Base-by-base conservation (phyloP, 176 grass and related monocot genomes). In the Aechmea fasciata region DNA sequence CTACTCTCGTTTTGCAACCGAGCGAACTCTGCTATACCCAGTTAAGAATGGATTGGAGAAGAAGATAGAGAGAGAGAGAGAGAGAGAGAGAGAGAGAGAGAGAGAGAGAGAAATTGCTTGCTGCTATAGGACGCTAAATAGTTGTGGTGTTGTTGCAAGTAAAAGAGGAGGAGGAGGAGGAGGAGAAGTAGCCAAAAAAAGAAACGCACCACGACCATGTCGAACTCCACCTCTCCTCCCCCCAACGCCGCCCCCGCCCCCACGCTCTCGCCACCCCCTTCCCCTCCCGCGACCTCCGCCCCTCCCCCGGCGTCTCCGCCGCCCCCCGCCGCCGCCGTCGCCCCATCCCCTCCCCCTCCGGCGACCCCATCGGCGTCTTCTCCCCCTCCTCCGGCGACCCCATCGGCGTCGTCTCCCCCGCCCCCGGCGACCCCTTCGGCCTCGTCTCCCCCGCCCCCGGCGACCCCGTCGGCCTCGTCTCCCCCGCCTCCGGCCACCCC, bases 181-280 rank as follows among this genome's bases (percentile, higher is more conserved):
- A 55, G 10, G 3, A 55, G 6, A 5, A 55, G 54, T 26, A 26
- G 25, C 25, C 25, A 9, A 59, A 15, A 3, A 9, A 19, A 57
- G 53, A 9, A 19, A 10, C 13, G n/a, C 7, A 2, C n/a, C 8
- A 14, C 54, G 5, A 59, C 9, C 7, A 41, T 41, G 33, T 41
- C 33, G 33, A 41, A 8, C 33, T 41, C 33, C 33, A 41, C 33
- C 5, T 59, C 54, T 8, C 19, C 54, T 59, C 3, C 54, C 2
- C 54, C 33, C 69, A 65, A 73, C 64, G 2, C 13, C 33, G 72
- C 85, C 68, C 85, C 85, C 78, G 10, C 78, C 78, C 0, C 78
- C 79, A 0, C 54, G n/a, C 19, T 15, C 54, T 18, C 54, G 3
- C 54, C 54, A 0, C 18, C 54, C 15, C 4, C 53, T 13, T 57